Percentiles rank a stretch among this genome's conserved stretches.
These are phyloP conservation scores for Penicillium capsulatum DNA, from an alignment of 2,329 filamentous ascomycete species.

Conservation along the genomic window DNA sequence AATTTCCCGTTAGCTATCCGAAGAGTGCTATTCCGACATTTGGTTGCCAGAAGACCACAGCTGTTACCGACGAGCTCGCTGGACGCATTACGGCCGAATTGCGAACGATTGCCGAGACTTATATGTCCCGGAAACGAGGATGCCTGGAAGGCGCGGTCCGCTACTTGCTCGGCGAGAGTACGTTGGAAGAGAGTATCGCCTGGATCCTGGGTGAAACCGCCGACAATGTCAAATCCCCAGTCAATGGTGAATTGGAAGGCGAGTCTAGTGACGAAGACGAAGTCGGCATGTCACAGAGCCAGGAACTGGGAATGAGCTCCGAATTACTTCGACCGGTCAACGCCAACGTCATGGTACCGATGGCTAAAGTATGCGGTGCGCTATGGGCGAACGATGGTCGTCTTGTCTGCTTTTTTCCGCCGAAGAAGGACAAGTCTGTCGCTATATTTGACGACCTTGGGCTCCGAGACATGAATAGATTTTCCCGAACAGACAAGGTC, in stretches of 20 bases:
- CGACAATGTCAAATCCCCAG: slow-evolving; percentile 42
- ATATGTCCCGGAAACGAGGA: slow-evolving; percentile 50
- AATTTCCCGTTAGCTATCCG: slow-evolving; percentile 57
- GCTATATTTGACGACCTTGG: slow-evolving; percentile 48
- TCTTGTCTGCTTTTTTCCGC: slow-evolving; percentile 56
- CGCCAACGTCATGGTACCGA: slow-evolving; percentile 61
- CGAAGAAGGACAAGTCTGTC: slow-evolving; percentile 49
- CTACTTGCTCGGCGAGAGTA: slow-evolving; percentile 57
- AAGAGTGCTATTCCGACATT: slow-evolving; percentile 48
- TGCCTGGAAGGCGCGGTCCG: slow-evolving; percentile 60
- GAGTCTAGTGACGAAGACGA: slow-evolving; percentile 83
- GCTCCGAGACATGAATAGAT: slow-evolving; percentile 47
- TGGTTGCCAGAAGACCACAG: slow-evolving; percentile 55
- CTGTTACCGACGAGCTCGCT: slow-evolving; percentile 51
- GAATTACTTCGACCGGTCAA: slow-evolving; percentile 52
- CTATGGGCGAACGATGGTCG: slow-evolving; percentile 56
- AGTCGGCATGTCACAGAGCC: slow-evolving; percentile 40
- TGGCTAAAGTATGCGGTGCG: slow-evolving; percentile 57
- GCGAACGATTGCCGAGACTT: slow-evolving; percentile 52
- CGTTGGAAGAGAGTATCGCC: slow-evolving; percentile 54
- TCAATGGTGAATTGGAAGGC: slow-evolving; percentile 48
- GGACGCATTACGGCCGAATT: slow-evolving; percentile 50
- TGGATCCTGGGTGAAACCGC: slow-evolving; percentile 57
- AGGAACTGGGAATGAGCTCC: slow-evolving; percentile 47
- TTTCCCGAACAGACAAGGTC: slow-evolving; percentile 49